phyloP scores from a whole-genome alignment of 2,329 filamentous ascomycete species.

The Colletotrichum higginsianum region DNA sequence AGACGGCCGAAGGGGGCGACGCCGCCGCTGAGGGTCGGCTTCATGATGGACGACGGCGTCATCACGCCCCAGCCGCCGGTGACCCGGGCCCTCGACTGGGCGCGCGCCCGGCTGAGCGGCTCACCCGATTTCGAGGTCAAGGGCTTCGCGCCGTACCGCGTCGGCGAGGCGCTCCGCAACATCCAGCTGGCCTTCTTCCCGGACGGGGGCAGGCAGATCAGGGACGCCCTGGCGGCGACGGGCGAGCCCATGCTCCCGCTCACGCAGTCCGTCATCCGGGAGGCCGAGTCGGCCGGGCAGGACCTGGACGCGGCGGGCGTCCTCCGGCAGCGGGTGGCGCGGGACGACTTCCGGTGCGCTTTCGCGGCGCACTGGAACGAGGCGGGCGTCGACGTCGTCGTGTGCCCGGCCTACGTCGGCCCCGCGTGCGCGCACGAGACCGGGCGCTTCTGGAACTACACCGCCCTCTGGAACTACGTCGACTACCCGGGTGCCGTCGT shows the following conservation, averaged over 20 bases:
- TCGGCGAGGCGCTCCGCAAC: constrained; percentile 48
- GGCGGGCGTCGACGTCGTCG: constrained; percentile 55
- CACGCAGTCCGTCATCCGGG: constrained; percentile 56
- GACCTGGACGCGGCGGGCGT: constrained; percentile 42
- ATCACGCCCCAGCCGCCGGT: constrained; percentile 58
- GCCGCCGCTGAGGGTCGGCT: constrained; percentile 56
- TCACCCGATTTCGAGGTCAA: constrained; percentile 49
- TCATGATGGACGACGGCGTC: constrained; percentile 56
- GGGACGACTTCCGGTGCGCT: constrained; percentile 51
- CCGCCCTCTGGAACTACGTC: constrained; percentile 55
- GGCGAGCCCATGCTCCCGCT: constrained; percentile 62
- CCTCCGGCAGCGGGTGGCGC: constrained; percentile 46
- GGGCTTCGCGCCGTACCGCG: constrained; percentile 51
- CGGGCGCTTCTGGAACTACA: constrained; percentile 54
- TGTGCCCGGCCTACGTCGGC: constrained; percentile 55
- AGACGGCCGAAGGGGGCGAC: constrained; percentile 38
- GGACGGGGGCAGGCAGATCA: constrained; percentile 54
- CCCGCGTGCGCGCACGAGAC: constrained; percentile 56
- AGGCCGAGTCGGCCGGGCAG: constrained; percentile 47
- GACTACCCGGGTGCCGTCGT: constrained; percentile 55
- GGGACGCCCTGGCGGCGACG: constrained; percentile 51
- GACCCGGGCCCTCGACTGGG: constrained; percentile 54
- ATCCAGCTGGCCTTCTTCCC: constrained; percentile 63
- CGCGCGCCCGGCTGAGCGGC: constrained; percentile 39
- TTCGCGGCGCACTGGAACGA: constrained; percentile 54